phyloP scores from a whole-genome alignment of 495 filamentous ascomycete species.

The Podospora fimiseda region DNA sequence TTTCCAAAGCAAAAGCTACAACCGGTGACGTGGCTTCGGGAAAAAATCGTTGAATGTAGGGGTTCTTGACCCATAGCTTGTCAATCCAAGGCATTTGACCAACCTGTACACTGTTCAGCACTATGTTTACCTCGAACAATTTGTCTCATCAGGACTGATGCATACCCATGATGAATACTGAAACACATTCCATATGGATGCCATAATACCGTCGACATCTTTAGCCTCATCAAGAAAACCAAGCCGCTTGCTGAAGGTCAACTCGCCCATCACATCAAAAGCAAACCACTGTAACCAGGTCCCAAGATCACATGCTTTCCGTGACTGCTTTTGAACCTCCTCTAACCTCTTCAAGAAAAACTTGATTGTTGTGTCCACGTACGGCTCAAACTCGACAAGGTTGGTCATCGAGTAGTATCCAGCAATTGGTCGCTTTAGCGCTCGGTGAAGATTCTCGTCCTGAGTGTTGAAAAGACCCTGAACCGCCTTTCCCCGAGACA shows the following conservation, averaged over 20 bases:
- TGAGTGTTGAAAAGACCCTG: slow-evolving; percentile 21
- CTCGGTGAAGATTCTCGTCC: slow-evolving; percentile 16
- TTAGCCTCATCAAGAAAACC: slow-evolving; percentile 15
- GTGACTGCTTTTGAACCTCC: not conserved
- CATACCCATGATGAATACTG: slow-evolving; percentile 2
- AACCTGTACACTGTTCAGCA: not conserved
- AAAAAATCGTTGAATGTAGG: not conserved
- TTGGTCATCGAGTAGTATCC: slow-evolving; percentile 14
- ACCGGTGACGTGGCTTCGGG: slow-evolving; percentile 5
- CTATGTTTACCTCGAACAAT: not conserved
- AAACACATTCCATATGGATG: slow-evolving; percentile 8
- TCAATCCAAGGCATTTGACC: slow-evolving; percentile 13
- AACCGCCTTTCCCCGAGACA: slow-evolving; percentile 11
- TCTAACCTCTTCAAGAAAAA: slow-evolving; percentile 10
- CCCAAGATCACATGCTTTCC: slow-evolving; percentile 5
- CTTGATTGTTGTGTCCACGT: slow-evolving; percentile 9
- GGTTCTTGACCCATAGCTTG: slow-evolving; percentile 12
- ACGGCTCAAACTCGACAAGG: slow-evolving; percentile 12
- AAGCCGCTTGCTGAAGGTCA: slow-evolving; percentile 15
- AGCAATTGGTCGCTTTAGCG: slow-evolving; percentile 11
- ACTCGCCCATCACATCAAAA: slow-evolving; percentile 20
- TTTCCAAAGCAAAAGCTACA: slow-evolving; percentile 7
- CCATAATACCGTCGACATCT: slow-evolving; percentile 16
- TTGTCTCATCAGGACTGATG: not conserved
- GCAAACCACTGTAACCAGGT: slow-evolving; percentile 19